Evolutionary conservation across 495 filamentous ascomycete species (phyloP).

Genomic region (Penicillium samsonianum): DNA sequence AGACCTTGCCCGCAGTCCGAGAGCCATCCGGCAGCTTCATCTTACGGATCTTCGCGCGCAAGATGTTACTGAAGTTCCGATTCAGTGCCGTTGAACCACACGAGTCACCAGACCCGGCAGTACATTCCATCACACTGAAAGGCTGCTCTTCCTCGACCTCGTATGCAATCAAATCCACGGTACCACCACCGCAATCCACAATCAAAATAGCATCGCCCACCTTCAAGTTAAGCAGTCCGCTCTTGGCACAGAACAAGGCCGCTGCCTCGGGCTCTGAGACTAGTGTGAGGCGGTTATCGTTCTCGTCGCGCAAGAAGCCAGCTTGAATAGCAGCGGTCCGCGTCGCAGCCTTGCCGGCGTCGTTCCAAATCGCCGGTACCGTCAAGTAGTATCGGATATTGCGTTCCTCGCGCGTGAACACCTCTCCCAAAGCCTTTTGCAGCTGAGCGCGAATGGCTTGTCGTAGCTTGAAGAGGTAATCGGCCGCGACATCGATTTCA

Average conservation of each 20-base stretch:
- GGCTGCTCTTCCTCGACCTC: conserved; percentile 79
- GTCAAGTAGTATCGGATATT: conserved; percentile 78
- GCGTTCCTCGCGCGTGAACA: conserved; percentile 75
- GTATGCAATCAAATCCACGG: conserved; percentile 79
- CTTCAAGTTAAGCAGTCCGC: conserved; percentile 73
- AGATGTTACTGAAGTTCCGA: conserved; percentile 77
- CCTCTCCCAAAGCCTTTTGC: conserved; percentile 74
- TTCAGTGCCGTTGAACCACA: conserved; percentile 80
- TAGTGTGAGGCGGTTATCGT: conserved; percentile 72
- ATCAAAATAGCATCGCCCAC: conserved; percentile 75
- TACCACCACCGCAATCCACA: conserved; percentile 79
- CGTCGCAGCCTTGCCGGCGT: conserved; percentile 77
- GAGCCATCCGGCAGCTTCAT: conserved; percentile 83
- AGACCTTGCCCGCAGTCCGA: conserved; percentile 73
- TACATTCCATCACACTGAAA: conserved; percentile 76
- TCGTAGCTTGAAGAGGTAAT: conserved; percentile 77
- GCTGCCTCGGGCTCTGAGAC: conserved; percentile 79
- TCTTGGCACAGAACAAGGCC: conserved; percentile 78
- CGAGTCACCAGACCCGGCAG: conserved; percentile 75
- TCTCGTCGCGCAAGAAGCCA: conserved; percentile 73
- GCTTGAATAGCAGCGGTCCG: conserved; percentile 76
- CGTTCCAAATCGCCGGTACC: conserved; percentile 80
- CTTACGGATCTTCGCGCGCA: conserved; percentile 77
- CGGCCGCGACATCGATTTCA: conserved; percentile 77
- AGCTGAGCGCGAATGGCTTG: conserved; percentile 76